Evolutionary conservation across 768 basidiomycete species (phyloP).

Genomic region (Boletales sp.): DNA sequence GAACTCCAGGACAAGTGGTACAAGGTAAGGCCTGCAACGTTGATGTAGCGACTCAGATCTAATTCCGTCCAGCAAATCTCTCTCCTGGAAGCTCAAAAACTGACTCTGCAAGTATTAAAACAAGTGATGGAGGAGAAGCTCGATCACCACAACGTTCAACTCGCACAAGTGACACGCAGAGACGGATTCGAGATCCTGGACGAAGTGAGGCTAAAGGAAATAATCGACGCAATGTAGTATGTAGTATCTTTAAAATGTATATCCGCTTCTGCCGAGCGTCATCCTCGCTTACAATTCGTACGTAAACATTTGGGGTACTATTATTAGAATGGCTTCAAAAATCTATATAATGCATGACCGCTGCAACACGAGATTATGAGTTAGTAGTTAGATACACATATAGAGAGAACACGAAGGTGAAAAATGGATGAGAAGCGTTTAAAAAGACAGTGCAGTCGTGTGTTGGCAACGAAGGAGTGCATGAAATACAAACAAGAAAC

Average conservation of each 20-base stretch:
- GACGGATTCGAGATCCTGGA: conserved; percentile 89
- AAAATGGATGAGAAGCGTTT: neutral
- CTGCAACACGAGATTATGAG: conserved; percentile 4
- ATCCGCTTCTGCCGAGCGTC: conserved; percentile 1
- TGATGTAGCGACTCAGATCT: neutral
- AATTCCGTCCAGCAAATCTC: conserved; percentile 74
- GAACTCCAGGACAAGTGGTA: conserved; percentile 98
- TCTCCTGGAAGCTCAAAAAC: conserved; percentile 78
- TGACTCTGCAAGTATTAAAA: conserved; percentile 88
- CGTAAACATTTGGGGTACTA: too few relatives aligned
- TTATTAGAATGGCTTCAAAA: too few relatives aligned
- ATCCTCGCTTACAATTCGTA: neutral
- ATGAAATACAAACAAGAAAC: conserved; percentile 16
- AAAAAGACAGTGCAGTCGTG: conserved; percentile 10
- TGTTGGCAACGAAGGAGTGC: conserved; percentile 7
- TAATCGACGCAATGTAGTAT: conserved; percentile 79
- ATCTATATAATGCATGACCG: conserved; percentile 3
- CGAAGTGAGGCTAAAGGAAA: conserved; percentile 73
- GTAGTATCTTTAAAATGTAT: conserved; percentile 23
- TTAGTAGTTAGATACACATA: conserved; percentile 28
- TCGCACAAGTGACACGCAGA: conserved; percentile 86
- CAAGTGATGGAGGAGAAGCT: conserved; percentile 99
- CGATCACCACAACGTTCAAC: conserved; percentile 97
- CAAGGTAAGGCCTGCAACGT: conserved; percentile 49
- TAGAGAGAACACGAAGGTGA: conserved; percentile 1